Evolutionary conservation across 169 alveolate species (phyloP).

Genomic region (Babesia ovata): DNA sequence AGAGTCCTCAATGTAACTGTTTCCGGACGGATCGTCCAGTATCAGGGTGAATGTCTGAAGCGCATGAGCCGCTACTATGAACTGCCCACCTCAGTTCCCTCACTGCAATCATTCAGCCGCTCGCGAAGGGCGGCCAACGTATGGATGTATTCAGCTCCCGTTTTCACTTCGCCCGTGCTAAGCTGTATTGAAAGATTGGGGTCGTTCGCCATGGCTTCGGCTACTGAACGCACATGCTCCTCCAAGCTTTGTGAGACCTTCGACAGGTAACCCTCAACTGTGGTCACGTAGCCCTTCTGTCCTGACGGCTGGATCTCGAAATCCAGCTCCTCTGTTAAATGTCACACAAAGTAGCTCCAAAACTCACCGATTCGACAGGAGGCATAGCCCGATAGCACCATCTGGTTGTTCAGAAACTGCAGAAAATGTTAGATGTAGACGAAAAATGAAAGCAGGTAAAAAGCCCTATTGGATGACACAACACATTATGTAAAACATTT

Average conservation of each 20-base stretch:
- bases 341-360: background rate
- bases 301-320: conserved; percentile 92
- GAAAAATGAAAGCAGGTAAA: background rate
- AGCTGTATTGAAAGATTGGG: conserved; percentile 9
- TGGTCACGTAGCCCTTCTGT: conserved; percentile 91
- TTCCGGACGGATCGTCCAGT: conserved; percentile 97
- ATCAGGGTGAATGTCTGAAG: conserved; percentile 66
- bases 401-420: conserved; percentile 87
- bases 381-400: conserved; percentile 75
- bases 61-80: background rate
- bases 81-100: conserved; percentile 37
- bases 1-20: conserved; percentile 90
- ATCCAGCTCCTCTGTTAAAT: conserved; percentile 89
- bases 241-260: conserved; percentile 46
- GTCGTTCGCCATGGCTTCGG: conserved; percentile 18
- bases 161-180: conserved; percentile 23
- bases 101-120: conserved; percentile 5
- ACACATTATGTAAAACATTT: no score
- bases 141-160: conserved; percentile 36
- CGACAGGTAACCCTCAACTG: conserved; percentile 81
- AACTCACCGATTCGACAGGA: conserved; percentile 34
- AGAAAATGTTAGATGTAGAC: background rate
- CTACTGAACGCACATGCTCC: conserved; percentile 58
- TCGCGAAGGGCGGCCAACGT: conserved; percentile 27
- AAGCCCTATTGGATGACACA: no score